Percentiles rank a stretch among this genome's conserved stretches.
Conservation (phyloP, 805 yeast species). For the Metschnikowia koreensis region DNA sequence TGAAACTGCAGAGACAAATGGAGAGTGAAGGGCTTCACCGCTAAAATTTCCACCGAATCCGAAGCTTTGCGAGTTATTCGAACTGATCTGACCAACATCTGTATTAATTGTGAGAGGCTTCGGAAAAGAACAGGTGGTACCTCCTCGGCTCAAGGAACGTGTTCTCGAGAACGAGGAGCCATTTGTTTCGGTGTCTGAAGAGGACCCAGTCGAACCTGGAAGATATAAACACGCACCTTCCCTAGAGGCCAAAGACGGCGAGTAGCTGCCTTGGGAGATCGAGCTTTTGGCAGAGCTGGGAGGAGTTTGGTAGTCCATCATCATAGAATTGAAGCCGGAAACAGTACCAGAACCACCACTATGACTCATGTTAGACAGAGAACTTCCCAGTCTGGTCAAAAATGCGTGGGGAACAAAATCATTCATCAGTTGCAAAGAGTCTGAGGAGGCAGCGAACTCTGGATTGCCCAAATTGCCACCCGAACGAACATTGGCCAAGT, state of each 20-base stretch:
- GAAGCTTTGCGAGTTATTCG: not conserved
- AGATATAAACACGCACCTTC: slow-evolving; percentile 1
- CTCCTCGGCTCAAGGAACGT: slow-evolving; percentile 17
- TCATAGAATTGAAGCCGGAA: slow-evolving; percentile 32
- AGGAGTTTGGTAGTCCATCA: slow-evolving; percentile 43
- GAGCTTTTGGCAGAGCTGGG: slow-evolving; percentile 36
- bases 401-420: slow-evolving; percentile 44
- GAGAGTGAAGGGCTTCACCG: slow-evolving; percentile 34
- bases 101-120: slow-evolving; percentile 39
- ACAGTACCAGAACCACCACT: slow-evolving; percentile 13
- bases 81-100: slow-evolving; percentile 20
- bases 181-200: slow-evolving; percentile 34
- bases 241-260: slow-evolving; percentile 12
- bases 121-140: slow-evolving; percentile 28
- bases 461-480: slow-evolving; percentile 19
- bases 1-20: slow-evolving; percentile 40
- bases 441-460: slow-evolving; percentile 31
- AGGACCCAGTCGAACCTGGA: slow-evolving; percentile 7
- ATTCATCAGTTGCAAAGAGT: slow-evolving; percentile 44
- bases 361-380: slow-evolving; percentile 17
- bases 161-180: slow-evolving; percentile 13
- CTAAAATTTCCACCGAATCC: slow-evolving; percentile 7
- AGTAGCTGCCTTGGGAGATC: slow-evolving; percentile 20
- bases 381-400: slow-evolving; percentile 27
- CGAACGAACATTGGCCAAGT: slow-evolving; percentile 34